Conservation (phyloP, 1,139 yeast species). For the Pichia sp. region DNA sequence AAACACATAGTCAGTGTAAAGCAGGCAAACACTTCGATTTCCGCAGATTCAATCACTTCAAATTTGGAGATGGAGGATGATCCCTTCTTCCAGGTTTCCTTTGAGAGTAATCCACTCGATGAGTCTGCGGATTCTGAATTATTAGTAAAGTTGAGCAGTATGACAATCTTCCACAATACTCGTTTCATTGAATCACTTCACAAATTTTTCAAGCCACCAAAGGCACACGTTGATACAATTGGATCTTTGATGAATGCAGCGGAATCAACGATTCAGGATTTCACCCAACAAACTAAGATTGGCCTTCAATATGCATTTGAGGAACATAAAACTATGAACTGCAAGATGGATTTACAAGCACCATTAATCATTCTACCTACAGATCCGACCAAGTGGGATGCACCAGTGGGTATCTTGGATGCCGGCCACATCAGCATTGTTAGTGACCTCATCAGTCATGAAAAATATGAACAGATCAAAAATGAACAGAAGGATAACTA, state of each 20-base stretch:
- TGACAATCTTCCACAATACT: slow-evolving; percentile 85
- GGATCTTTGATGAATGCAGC: slow-evolving; percentile 94
- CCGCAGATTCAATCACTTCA: not conserved
- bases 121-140: slow-evolving; percentile 74
- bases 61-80: not conserved
- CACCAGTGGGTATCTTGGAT: slow-evolving; percentile 89
- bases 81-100: slow-evolving; percentile 77
- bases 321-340: slow-evolving; percentile 85
- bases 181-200: slow-evolving; percentile 69
- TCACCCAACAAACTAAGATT: slow-evolving; percentile 82
- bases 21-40: slow-evolving; percentile 33
- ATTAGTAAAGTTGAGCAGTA: slow-evolving; percentile 69
- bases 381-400: slow-evolving; percentile 68
- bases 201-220: slow-evolving; percentile 80
- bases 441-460: slow-evolving; percentile 74
- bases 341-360: slow-evolving; percentile 84
- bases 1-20: slow-evolving; percentile 88
- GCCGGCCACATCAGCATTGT: slow-evolving; percentile 90
- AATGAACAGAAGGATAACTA: slow-evolving; percentile 57
- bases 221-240: slow-evolving; percentile 77
- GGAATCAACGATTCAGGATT: slow-evolving; percentile 87
- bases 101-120: slow-evolving; percentile 83
- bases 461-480: slow-evolving; percentile 64
- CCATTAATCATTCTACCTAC: slow-evolving; percentile 88
- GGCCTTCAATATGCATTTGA: slow-evolving; percentile 92